phyloP scores from a whole-genome alignment of 345 rosid genomes.

The Salix dunnii region DNA sequence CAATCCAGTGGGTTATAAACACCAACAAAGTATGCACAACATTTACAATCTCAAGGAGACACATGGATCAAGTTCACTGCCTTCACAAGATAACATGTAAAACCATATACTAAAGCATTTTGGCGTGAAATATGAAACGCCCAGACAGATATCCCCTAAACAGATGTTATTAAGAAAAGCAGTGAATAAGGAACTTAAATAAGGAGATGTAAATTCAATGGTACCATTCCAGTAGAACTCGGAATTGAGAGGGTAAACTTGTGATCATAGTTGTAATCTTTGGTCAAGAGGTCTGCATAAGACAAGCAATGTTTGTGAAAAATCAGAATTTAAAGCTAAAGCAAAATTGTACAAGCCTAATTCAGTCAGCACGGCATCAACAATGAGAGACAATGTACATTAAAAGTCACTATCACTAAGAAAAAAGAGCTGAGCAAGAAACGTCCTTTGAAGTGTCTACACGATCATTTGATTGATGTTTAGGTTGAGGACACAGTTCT shows the following conservation, averaged over 20 bases:
- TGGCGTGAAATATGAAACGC: neutral
- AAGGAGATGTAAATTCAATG: slow-evolving; percentile 16
- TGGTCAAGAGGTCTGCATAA: slow-evolving; percentile 62
- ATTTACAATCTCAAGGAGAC: too few relatives aligned
- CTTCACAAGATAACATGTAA: neutral
- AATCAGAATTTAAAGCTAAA: neutral
- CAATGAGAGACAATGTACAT: neutral
- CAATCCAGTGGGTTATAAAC: too few relatives aligned
- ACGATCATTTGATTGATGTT: neutral
- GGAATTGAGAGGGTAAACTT: slow-evolving; percentile 61
- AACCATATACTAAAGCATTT: neutral
- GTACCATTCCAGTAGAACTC: slow-evolving; percentile 60
- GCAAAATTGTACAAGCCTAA: neutral
- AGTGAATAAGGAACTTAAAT: neutral
- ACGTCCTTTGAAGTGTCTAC: neutral
- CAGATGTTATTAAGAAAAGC: neutral
- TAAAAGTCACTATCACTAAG: neutral
- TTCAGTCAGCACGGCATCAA: neutral
- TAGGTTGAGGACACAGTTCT: neutral
- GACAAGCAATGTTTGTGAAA: slow-evolving; percentile 8
- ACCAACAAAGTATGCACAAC: too few relatives aligned
- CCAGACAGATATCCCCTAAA: neutral
- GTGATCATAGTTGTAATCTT: slow-evolving; percentile 73
- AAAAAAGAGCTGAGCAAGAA: neutral
- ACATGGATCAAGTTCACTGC: neutral